Evolutionary conservation across 164 flowering plant genomes (phyloP).

Genomic region (Stephania japonica): DNA sequence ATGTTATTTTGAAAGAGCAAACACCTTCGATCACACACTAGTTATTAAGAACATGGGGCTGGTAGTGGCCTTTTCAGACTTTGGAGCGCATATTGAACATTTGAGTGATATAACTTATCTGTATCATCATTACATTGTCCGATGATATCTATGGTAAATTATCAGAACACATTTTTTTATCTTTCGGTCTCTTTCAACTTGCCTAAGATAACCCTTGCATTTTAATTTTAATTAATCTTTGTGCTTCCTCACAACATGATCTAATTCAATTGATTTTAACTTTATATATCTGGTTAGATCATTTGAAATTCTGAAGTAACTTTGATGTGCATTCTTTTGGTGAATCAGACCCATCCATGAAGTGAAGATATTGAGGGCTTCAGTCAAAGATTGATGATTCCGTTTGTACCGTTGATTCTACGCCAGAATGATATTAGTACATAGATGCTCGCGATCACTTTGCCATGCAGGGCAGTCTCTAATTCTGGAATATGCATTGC

Average conservation of each 20-base stretch:
- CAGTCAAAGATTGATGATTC: slow-evolving; percentile 47
- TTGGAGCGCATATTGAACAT: no score
- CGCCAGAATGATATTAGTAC: not conserved
- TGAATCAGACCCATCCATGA: slow-evolving; percentile 72
- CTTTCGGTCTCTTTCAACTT: no score
- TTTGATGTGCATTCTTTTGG: slow-evolving; percentile 4
- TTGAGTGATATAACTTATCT: no score
- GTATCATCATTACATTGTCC: not conserved
- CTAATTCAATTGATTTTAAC: no score
- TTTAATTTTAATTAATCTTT: no score
- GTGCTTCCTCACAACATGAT: not conserved
- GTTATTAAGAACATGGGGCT: no score
- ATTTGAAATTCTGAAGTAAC: not conserved
- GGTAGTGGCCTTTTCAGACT: no score
- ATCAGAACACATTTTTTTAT: no score
- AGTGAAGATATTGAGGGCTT: slow-evolving; percentile 63
- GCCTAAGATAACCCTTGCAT: no score
- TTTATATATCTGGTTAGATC: not conserved
- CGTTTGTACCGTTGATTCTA: not conserved
- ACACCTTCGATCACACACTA: not conserved
- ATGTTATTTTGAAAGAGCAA: not conserved
- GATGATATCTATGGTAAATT: not conserved
- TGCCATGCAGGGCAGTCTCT: not conserved
- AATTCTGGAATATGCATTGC: not conserved
- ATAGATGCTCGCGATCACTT: not conserved